Percentiles rank a stretch among this genome's conserved stretches.
Conservation (phyloP, 2,329 filamentous ascomycete species). For the Phaeoacremonium minimum region DNA sequence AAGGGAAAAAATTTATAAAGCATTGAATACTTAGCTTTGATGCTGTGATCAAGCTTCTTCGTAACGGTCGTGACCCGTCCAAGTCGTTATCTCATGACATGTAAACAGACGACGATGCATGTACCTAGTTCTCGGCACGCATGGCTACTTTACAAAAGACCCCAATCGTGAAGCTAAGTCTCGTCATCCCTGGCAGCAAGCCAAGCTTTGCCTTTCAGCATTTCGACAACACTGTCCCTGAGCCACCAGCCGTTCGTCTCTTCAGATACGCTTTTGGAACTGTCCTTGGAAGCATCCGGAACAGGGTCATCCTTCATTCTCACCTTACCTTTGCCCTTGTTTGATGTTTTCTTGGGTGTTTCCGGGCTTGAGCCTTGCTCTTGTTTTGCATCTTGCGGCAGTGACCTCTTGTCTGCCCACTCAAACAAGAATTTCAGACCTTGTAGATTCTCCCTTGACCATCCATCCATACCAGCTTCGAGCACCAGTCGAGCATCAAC, state of each 20-base stretch:
- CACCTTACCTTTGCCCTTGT: constrained; percentile 11
- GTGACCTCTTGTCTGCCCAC: constrained; percentile 45
- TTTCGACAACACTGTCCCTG: constrained; percentile 49
- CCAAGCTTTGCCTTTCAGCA: constrained; percentile 51
- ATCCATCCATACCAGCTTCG: constrained; percentile 40
- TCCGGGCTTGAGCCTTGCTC: background rate
- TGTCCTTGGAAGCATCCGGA: too few relatives aligned
- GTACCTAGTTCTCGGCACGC: too few relatives aligned
- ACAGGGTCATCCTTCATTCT: constrained; percentile 11
- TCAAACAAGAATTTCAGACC: constrained; percentile 50
- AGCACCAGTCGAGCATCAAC: constrained; percentile 73
- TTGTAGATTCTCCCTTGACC: constrained; percentile 35
- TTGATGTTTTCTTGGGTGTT: too few relatives aligned
- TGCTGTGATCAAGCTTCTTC: too few relatives aligned
- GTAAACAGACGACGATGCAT: too few relatives aligned
- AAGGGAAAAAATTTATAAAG: too few relatives aligned
- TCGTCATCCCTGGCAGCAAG: constrained; percentile 34
- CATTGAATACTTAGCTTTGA: too few relatives aligned
- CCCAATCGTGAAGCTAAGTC: too few relatives aligned
- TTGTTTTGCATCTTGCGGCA: constrained; percentile 13
- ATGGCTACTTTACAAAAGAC: too few relatives aligned
- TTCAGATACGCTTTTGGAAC: too few relatives aligned
- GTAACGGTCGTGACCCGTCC: too few relatives aligned
- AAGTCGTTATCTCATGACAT: too few relatives aligned
- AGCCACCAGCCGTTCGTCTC: constrained; percentile 47